Conservation (phyloP, 805 yeast genomes). For the Spathaspora boniae region DNA sequence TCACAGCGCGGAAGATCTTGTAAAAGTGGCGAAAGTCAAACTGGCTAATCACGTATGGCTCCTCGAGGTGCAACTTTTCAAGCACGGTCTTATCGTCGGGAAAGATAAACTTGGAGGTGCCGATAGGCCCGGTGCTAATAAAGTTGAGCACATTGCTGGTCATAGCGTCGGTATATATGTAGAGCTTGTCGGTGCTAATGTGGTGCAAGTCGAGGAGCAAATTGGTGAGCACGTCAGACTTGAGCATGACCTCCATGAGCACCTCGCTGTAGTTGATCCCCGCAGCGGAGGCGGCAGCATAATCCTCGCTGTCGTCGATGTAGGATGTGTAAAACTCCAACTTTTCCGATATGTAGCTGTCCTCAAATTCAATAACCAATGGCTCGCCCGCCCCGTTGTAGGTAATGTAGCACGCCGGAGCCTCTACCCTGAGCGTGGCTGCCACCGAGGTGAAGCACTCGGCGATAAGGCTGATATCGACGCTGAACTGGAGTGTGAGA, state of each 20-base stretch:
- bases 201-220: constrained; percentile 34
- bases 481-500: constrained; percentile 24
- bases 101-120: constrained; percentile 60
- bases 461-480: constrained; percentile 32
- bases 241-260: constrained; percentile 34
- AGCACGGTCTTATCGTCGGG: constrained; percentile 62
- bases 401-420: constrained; percentile 31
- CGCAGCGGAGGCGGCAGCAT: constrained; percentile 14
- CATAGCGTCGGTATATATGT: constrained; percentile 19
- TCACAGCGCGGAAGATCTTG: constrained; percentile 33
- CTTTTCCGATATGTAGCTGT: constrained; percentile 35
- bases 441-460: constrained; percentile 35
- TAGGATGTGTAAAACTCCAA: constrained; percentile 40
- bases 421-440: constrained; percentile 13
- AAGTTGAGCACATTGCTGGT: constrained; percentile 44
- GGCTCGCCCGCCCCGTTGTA: constrained; percentile 40
- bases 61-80: constrained; percentile 49
- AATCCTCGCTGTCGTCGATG: constrained; percentile 22
- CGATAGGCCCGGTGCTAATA: constrained; percentile 71
- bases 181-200: constrained; percentile 34
- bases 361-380: constrained; percentile 40
- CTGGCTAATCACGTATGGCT: constrained; percentile 22
- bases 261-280: constrained; percentile 27
- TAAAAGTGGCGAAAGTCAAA: constrained; percentile 32
- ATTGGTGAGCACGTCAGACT: constrained; percentile 35